These are phyloP conservation scores for Botrytis galanthina DNA, from an alignment of 2,329 filamentous ascomycete genomes.

Conservation along the genomic window DNA sequence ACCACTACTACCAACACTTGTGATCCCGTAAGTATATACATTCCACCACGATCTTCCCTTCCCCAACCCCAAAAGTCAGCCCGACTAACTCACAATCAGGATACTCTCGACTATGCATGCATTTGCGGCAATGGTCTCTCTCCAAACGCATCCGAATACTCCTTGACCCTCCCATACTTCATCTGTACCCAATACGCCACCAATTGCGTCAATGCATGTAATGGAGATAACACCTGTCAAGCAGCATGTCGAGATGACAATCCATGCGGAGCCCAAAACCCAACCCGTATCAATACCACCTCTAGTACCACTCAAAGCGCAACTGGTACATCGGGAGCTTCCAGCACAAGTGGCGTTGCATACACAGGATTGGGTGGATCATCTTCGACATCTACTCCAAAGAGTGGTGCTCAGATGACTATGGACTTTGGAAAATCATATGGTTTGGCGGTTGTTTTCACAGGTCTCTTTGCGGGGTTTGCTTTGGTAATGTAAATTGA, in stretches of 20 bases:
- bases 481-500: constrained; percentile 48
- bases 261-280: constrained; percentile 69
- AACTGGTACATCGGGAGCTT: constrained; percentile 42
- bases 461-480: constrained; percentile 57
- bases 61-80: not conserved
- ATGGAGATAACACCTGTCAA: constrained; percentile 56
- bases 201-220: constrained; percentile 63
- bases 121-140: constrained; percentile 64
- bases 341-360: constrained; percentile 36
- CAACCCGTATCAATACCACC: constrained; percentile 58
- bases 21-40: constrained; percentile 54
- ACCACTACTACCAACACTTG: constrained; percentile 62
- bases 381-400: constrained; percentile 27
- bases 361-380: constrained; percentile 46
- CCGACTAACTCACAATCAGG: constrained; percentile 40
- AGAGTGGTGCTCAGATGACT: constrained; percentile 40
- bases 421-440: constrained; percentile 55
- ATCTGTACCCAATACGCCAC: constrained; percentile 69
- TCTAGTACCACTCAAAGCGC: constrained; percentile 42
- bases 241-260: constrained; percentile 61
- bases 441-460: constrained; percentile 53
- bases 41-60: not conserved
- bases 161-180: constrained; percentile 75
- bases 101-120: constrained; percentile 66
- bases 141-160: constrained; percentile 75